phyloP scores from a whole-genome alignment of 331 rosid genomes.

The Malus hybrid region DNA sequence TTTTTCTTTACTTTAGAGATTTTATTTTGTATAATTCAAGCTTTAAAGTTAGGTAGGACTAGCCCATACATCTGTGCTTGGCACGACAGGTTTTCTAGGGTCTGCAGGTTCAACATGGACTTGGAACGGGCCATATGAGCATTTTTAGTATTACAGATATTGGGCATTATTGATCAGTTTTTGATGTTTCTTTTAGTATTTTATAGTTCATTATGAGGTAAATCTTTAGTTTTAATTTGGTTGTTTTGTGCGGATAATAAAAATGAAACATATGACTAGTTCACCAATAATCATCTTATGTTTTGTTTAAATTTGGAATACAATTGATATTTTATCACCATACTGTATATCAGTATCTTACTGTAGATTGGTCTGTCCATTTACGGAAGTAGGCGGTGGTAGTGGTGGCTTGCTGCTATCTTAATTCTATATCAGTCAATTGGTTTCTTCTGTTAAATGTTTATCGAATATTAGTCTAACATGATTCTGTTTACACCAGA shows the following conservation, averaged over 20 bases:
- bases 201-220: too few species aligned
- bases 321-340: neutral
- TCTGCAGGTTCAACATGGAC: neutral
- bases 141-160: neutral
- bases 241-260: neutral
- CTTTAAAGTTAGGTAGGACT: neutral
- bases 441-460: neutral
- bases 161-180: neutral
- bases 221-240: neutral
- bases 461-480: neutral
- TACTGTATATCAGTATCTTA: neutral
- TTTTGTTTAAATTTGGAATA: neutral
- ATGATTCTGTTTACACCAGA: conserved; percentile 8
- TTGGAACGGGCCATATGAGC: neutral
- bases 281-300: neutral
- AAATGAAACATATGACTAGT: neutral
- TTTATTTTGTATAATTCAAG: neutral
- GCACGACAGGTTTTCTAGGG: neutral
- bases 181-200: neutral
- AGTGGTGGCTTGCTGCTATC: neutral
- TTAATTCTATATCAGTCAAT: neutral
- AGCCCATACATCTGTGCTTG: neutral
- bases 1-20: neutral
- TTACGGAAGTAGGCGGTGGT: neutral
- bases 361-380: neutral